Base-by-base conservation (phyloP, 306 rosid species). In the Hippophae rhamnoides region DNA sequence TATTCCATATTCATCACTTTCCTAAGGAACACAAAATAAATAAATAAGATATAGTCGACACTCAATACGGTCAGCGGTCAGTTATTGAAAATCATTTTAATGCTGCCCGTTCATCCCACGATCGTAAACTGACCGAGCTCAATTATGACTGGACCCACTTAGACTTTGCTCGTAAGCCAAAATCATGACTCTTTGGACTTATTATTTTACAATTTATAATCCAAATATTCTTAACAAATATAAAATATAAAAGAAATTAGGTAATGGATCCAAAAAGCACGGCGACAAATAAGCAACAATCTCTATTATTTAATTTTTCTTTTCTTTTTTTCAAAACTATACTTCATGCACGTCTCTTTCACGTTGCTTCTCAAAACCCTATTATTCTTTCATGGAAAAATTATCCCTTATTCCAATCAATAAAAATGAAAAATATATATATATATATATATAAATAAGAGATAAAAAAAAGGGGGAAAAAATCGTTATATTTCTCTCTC, bases 111-210 rank as follows among this genome's bases (percentile, higher is more conserved):
- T 72, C 69, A 75, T 42, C 70, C 84, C 85, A 85, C 82, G 78
- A 73, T 75, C 76, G 70, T 49, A 56, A 68, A 74, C 82, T 74
- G 80, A 79, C 81, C 74, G 75, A 70, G 64, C 65, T 71, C 73
- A 67, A 86, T 88, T 79, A 92, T 88, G 75, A 72, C 43, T 70
- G 81, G 92, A 50, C 86, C 96, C 82, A 74, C 64, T 61, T 57
- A 88, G 78, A 85, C 96, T 92, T 92, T 78, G 78, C 69, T 73
- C 80, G 79, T 71, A 83, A 85, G 89, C 85, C 86, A 88, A 78
- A 81, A 90, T 87, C 90, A 81, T 88, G 42, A 73, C 70, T 74
- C 69, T 78, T 67, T 76, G 43, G 76, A 82, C 90, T 80, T 82
- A 73, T 63, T 66, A 68, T 61, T 48, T 41, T 54, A 59, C 64